A percentile compares a stretch with the other conserved stretches of the same genome.
These are phyloP conservation scores for Daldinia concentrica DNA, from an alignment of 495 filamentous ascomycete species.

Conservation along the genomic window DNA sequence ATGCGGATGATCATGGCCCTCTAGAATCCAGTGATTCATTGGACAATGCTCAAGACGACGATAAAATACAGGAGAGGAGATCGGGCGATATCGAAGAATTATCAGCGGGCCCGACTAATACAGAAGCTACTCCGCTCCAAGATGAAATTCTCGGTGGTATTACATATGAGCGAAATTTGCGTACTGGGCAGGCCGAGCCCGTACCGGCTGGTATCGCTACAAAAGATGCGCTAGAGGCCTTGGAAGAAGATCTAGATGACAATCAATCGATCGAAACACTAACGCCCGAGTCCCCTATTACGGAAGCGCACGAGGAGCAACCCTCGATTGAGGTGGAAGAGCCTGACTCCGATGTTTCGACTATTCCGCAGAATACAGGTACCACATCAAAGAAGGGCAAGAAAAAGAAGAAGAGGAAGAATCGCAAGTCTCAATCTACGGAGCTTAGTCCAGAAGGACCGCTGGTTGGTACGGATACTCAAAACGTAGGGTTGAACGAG, in stretches of 20 bases:
- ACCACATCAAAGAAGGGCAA: slow-evolving; percentile 45
- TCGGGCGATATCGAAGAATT: background rate
- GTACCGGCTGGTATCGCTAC: background rate
- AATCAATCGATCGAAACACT: slow-evolving; percentile 9
- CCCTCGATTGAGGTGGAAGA: slow-evolving; percentile 10
- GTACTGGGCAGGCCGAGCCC: background rate
- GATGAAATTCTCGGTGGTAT: slow-evolving; percentile 21
- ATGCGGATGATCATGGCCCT: background rate
- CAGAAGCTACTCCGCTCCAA: slow-evolving; percentile 11
- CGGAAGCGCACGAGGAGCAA: background rate
- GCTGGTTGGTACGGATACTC: slow-evolving; percentile 3
- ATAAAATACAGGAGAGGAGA: background rate
- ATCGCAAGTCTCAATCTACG: slow-evolving; percentile 24
- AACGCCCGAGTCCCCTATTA: background rate
- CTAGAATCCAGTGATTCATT: slow-evolving; percentile 5
- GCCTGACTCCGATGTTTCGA: slow-evolving; percentile 23
- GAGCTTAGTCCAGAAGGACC: slow-evolving; percentile 9
- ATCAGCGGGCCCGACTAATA: background rate
- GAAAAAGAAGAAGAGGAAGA: slow-evolving; percentile 34
- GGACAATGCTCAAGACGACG: slow-evolving; percentile 5
- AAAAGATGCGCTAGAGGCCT: background rate
- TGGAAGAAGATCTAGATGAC: slow-evolving; percentile 1
- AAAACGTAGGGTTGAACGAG: background rate
- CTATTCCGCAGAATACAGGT: slow-evolving; percentile 15
- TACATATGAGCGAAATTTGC: slow-evolving; percentile 4